Conservation (phyloP, 1,284 basidiomycete genomes). For the Cystobasidiaceae sp. region DNA sequence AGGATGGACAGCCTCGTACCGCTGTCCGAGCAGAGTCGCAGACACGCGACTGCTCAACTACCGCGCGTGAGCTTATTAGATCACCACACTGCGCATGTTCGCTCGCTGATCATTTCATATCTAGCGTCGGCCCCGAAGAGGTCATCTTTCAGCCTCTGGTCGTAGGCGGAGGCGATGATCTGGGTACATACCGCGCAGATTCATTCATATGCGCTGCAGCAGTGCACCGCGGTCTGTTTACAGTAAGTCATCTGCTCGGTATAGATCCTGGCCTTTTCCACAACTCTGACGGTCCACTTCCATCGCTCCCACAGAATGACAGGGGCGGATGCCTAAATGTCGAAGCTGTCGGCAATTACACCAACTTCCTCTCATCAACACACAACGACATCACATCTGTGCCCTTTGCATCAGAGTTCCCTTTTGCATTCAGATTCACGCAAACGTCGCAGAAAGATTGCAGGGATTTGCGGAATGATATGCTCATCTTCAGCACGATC, state of each 20-base stretch:
- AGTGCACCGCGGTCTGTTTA: conserved; percentile 53
- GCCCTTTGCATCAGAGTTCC: conserved; percentile 69
- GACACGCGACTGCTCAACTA: conserved; percentile 67
- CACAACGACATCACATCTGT: conserved; percentile 64
- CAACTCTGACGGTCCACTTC: not conserved
- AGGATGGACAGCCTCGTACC: conserved; percentile 61
- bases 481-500: conserved; percentile 63
- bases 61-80: conserved; percentile 47
- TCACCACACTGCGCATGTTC: not conserved
- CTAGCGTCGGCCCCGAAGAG: conserved; percentile 25
- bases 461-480: conserved; percentile 61
- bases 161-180: conserved; percentile 64
- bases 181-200: conserved; percentile 69
- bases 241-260: conserved; percentile 51
- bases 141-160: conserved; percentile 58
- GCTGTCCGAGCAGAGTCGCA: conserved; percentile 71
- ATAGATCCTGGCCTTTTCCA: conserved; percentile 42
- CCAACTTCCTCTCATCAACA: conserved; percentile 59
- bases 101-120: not conserved
- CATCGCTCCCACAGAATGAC: conserved; percentile 47
- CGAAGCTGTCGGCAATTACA: conserved; percentile 64
- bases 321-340: conserved; percentile 73
- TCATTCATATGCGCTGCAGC: conserved; percentile 80
- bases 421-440: conserved; percentile 55
- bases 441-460: conserved; percentile 54